These are phyloP conservation scores for Oxytropis ochrocephala DNA, from an alignment of 306 rosid genomes.

Conservation along the genomic window DNA sequence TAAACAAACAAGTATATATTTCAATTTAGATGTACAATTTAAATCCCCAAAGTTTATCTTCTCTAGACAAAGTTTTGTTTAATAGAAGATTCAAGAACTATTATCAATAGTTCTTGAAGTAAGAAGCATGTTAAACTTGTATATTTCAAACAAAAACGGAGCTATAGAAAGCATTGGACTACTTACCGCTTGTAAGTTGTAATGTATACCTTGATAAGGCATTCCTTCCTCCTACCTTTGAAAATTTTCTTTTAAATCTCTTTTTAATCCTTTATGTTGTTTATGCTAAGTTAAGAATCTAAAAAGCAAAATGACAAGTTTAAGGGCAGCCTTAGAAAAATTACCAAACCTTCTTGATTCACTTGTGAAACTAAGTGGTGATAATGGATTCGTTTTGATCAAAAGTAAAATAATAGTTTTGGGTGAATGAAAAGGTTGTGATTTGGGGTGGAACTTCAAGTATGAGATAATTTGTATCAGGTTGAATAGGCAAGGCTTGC, in stretches of 20 bases:
- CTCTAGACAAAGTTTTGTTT: neutral
- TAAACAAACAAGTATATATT: neutral
- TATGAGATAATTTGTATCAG: too few species aligned
- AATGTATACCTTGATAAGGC: neutral
- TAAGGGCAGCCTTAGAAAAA: neutral
- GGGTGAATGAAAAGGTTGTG: neutral
- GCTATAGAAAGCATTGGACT: neutral
- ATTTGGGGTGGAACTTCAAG: neutral
- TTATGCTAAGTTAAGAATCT: neutral
- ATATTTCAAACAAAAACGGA: neutral
- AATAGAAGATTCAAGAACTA: neutral
- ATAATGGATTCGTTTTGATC: neutral
- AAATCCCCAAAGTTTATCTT: neutral
- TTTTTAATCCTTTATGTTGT: neutral
- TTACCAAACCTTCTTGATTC: neutral
- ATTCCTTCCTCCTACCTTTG: neutral
- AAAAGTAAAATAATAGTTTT: neutral
- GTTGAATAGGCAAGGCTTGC: neutral
- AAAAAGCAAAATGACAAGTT: neutral
- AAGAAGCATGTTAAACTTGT: neutral
- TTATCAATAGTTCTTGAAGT: neutral
- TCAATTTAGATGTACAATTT: neutral
- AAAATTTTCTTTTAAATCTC: neutral
- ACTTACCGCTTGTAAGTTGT: neutral
- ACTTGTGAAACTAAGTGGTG: neutral